Evolutionary conservation across 2,329 filamentous ascomycete species (phyloP).

Genomic region (Fusarium haematococcum): DNA sequence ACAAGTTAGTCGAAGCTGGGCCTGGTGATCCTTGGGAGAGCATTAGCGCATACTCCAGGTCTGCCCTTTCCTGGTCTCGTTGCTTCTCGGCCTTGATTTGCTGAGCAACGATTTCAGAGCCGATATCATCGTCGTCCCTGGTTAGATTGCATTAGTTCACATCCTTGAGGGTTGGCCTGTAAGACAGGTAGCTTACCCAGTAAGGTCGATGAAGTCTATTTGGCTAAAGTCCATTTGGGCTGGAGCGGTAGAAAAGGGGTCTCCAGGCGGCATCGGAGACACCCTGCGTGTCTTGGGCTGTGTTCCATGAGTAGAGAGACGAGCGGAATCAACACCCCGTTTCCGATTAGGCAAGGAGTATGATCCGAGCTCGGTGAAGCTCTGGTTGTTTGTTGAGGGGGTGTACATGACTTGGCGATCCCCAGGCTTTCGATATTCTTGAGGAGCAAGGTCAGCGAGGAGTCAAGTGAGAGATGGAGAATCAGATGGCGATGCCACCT

Average conservation of each 20-base stretch:
- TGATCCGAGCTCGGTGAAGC: slow-evolving; percentile 25
- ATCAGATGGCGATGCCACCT: neutral
- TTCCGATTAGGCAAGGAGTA: slow-evolving; percentile 47
- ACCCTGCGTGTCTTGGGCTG: slow-evolving; percentile 51
- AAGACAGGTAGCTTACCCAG: slow-evolving; percentile 48
- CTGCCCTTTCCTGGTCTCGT: slow-evolving; percentile 44
- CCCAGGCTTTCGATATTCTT: slow-evolving; percentile 13
- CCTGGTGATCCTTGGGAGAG: slow-evolving; percentile 40
- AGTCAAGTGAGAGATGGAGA: neutral
- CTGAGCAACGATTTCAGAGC: slow-evolving; percentile 45
- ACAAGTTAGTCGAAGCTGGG: neutral
- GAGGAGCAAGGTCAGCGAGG: slow-evolving; percentile 20
- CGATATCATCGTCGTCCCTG: slow-evolving; percentile 50
- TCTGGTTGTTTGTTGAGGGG: slow-evolving; percentile 10
- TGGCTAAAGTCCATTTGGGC: slow-evolving; percentile 30
- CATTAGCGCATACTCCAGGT: slow-evolving; percentile 45
- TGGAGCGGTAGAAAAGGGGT: slow-evolving; percentile 11
- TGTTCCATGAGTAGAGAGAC: slow-evolving; percentile 17
- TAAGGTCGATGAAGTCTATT: slow-evolving; percentile 55
- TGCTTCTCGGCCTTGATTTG: slow-evolving; percentile 52
- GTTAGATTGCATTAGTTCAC: slow-evolving; percentile 6
- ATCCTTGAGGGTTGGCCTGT: neutral
- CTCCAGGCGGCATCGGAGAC: slow-evolving; percentile 32
- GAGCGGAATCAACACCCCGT: slow-evolving; percentile 40
- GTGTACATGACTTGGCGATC: slow-evolving; percentile 37